Percentiles rank a stretch among this genome's conserved stretches.
Evolutionary conservation across 176 grass and related monocot species (phyloP).

Genomic region (Calamus simplicifolius): DNA sequence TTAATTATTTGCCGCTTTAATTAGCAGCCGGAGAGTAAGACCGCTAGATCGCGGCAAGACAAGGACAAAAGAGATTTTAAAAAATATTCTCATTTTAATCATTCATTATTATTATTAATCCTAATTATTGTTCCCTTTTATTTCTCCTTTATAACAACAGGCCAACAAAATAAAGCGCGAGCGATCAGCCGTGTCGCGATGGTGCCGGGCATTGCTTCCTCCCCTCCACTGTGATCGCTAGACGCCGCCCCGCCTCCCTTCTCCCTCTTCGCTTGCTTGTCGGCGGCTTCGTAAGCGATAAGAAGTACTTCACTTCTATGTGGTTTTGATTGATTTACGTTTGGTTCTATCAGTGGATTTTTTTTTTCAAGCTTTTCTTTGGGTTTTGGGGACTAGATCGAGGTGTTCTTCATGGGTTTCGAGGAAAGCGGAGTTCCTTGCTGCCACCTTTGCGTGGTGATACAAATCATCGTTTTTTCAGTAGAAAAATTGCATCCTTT

Average conservation of each 20-base stretch:
- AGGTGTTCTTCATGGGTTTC: neutral
- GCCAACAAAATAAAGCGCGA: neutral
- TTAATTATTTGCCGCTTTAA: constrained; percentile 30
- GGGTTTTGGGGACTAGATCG: too few species aligned
- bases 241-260: neutral
- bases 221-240: neutral
- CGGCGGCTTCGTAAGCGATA: neutral
- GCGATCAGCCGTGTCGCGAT: neutral
- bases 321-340: too few species aligned
- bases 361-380: too few species aligned
- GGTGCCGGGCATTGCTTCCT: neutral
- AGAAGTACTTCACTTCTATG: neutral
- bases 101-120: constrained; percentile 5
- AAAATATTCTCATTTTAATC: neutral
- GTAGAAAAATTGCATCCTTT: neutral
- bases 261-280: neutral
- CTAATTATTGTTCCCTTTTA: neutral
- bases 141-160: neutral
- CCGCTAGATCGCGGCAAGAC: constrained; percentile 28
- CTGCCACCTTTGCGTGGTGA: constrained; percentile 9
- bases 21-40: constrained; percentile 34
- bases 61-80: constrained; percentile 25
- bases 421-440: constrained; percentile 1
- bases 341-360: too few species aligned
- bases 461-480: constrained; percentile 5